Conservation (phyloP, 495 filamentous ascomycete genomes). For the Annulohypoxylon moriforme region DNA sequence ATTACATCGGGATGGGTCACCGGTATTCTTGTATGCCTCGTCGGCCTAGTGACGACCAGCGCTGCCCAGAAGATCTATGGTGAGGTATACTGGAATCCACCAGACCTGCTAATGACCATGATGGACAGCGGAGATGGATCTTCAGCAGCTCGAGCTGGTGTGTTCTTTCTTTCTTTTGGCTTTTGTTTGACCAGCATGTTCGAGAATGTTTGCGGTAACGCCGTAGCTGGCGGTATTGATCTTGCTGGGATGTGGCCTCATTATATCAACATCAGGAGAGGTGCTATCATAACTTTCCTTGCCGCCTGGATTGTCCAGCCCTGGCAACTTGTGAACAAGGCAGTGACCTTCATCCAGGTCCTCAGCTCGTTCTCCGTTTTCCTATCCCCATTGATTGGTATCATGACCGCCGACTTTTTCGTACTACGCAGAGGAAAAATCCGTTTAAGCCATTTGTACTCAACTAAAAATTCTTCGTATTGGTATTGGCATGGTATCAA, state of each 20-base stretch:
- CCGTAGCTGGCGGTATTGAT: conserved; percentile 56
- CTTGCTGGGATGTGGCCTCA: conserved; percentile 58
- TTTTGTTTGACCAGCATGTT: conserved; percentile 47
- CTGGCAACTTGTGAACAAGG: conserved; percentile 63
- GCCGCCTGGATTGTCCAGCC: conserved; percentile 56
- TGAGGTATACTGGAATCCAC: conserved; percentile 54
- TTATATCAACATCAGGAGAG: conserved; percentile 64
- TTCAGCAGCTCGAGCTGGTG: conserved; percentile 50
- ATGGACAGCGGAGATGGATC: conserved; percentile 43
- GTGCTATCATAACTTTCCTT: conserved; percentile 58
- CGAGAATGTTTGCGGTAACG: conserved; percentile 46
- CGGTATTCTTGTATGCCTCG: conserved; percentile 45
- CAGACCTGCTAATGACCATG: conserved; percentile 47
- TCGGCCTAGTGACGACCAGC: conserved; percentile 52
- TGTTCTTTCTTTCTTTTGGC: conserved; percentile 51
- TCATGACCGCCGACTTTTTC: conserved; percentile 50
- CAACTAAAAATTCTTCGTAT: conserved; percentile 40
- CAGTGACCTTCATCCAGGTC: conserved; percentile 62
- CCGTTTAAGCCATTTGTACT: conserved; percentile 50
- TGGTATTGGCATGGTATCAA: conserved; percentile 53
- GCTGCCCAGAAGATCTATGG: conserved; percentile 55
- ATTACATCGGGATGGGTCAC: conserved; percentile 50
- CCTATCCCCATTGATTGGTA: conserved; percentile 52
- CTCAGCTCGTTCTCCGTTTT: conserved; percentile 63
- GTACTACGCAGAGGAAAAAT: conserved; percentile 47